A percentile compares a stretch with the other conserved stretches of the same genome.
Conservation (phyloP, 345 rosid species). For the Pugionium dolabratum region DNA sequence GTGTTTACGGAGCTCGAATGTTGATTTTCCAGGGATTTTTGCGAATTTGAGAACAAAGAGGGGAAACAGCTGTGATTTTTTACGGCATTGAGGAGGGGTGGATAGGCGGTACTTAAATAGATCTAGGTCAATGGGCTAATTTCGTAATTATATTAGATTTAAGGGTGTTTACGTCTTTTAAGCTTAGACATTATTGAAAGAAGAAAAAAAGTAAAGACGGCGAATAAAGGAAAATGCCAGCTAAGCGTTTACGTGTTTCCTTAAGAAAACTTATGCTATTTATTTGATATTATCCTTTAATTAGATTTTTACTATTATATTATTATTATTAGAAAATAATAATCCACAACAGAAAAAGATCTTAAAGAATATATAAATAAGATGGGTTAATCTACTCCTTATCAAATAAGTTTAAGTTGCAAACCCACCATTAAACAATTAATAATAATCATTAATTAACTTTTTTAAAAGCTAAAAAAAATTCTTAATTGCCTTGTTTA, state of each 20-base stretch:
- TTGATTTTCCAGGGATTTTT: background rate
- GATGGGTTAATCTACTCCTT: no score
- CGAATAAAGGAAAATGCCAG: slow-evolving; percentile 14
- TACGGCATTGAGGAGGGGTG: background rate
- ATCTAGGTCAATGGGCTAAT: slow-evolving; percentile 23
- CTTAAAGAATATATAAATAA: no score
- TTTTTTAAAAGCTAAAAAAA: no score
- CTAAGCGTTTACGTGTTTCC: slow-evolving; percentile 13
- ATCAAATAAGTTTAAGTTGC: no score
- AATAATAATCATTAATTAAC: no score
- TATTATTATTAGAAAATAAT: no score
- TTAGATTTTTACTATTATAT: no score
- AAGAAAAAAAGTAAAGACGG: background rate
- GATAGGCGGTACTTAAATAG: slow-evolving; percentile 17
- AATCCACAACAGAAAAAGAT: no score
- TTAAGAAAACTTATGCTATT: background rate
- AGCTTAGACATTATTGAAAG: background rate
- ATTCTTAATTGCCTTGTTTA: no score
- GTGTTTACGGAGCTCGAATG: slow-evolving; percentile 10
- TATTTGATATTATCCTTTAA: no score
- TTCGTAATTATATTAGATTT: background rate
- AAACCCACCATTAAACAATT: no score
- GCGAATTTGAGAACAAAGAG: slow-evolving; percentile 2
- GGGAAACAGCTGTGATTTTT: background rate
- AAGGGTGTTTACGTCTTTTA: background rate